Conservation (phyloP, 2,329 filamentous ascomycete genomes). For the Fusarium mexicanum region DNA sequence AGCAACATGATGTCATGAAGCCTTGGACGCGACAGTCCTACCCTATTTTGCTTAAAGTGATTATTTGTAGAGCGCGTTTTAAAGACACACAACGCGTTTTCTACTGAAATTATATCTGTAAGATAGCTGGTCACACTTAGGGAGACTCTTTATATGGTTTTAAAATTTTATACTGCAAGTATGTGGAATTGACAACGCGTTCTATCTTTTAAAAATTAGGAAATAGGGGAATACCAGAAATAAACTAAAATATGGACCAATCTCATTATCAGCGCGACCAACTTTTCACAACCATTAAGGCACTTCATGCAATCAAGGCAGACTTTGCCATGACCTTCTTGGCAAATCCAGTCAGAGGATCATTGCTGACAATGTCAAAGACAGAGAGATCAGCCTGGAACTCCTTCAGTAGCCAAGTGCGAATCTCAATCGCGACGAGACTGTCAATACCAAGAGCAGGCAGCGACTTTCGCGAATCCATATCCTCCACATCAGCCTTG, state of each 20-base stretch:
- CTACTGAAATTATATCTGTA: accelerated
- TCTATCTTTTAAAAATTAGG: neutral
- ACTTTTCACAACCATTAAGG: accelerated
- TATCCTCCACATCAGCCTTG: neutral
- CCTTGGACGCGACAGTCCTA: neutral
- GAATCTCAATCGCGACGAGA: neutral
- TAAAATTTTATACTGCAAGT: no score
- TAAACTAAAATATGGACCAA: accelerated
- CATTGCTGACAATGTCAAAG: neutral
- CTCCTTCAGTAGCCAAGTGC: neutral
- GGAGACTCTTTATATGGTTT: accelerated
- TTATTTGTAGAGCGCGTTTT: neutral
- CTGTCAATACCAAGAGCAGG: neutral
- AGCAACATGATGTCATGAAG: neutral
- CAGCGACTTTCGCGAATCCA: neutral
- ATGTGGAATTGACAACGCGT: neutral
- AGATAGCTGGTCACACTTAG: accelerated
- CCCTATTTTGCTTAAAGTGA: neutral
- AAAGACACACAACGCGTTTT: neutral
- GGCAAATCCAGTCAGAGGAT: neutral
- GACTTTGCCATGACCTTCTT: neutral
- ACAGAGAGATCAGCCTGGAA: neutral
- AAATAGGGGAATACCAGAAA: neutral
- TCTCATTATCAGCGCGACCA: accelerated
- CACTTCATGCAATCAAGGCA: neutral